Evolutionary conservation across 2,329 filamentous ascomycete species (phyloP), one percentile per base, ranked within the genome.

Genomic region (Sporothrix pseudoabietina): DNA sequence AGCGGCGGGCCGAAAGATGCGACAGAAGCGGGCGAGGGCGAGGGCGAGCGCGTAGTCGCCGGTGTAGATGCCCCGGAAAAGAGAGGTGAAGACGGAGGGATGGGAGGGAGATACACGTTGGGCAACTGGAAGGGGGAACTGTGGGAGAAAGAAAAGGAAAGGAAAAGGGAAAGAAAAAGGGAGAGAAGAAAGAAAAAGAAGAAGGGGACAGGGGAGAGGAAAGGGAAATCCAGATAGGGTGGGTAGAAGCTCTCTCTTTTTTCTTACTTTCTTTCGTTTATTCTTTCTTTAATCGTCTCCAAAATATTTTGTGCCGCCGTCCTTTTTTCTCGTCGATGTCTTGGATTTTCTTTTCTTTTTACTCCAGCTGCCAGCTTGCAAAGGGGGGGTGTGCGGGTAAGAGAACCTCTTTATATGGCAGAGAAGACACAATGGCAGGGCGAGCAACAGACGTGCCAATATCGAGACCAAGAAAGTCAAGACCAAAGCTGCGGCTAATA

Each of bases 101-200:
- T 68, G 63, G 63, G 63, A 68, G 63, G 63, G 63, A 68, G 63
- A 68, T 68, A 52, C 63, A 68, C 41, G 63, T 49, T 68, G 63
- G 63, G 63, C 63, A 68, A 68, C 63, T 10, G 22, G 63, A n/a
- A 49, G 14, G 41, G 19, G 44, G 63, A 49, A 35, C 16, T 30
- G 39, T 30, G 61, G 54, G 54, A 71, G 32, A 71, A 61, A 44
- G 32, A 57, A 41, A 52, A 32, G 41, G 35, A 52, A 57, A 26
- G 22, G 30, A 39, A 47, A 16, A 71, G 16, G 26, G 2, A 26
- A 26, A 26, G 30, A 26, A 47, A 16, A 71, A 19, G 26, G 61
- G 59, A 19, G 39, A 12, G 16, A 30, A 26, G 47, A 39, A 41
- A 65, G 70, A 35, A 54, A n/a, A 32, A 61, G 26, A 59, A 30